phyloP scores from a whole-genome alignment of 495 filamentous ascomycete species.

The Talaromyces ruber region DNA sequence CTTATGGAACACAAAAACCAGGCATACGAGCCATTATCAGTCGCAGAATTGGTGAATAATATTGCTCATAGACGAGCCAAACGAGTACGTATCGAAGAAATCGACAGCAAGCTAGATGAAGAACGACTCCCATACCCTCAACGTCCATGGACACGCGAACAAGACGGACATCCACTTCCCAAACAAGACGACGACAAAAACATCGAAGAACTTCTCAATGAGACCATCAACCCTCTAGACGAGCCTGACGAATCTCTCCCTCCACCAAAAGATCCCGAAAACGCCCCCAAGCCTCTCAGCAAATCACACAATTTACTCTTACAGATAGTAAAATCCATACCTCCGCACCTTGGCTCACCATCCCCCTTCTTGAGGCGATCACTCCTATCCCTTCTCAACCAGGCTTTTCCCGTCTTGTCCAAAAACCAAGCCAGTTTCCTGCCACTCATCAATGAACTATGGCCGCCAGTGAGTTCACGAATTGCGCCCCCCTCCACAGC shows the following conservation, averaged over 20 bases:
- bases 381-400: constrained; percentile 64
- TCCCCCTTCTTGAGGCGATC: constrained; percentile 69
- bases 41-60: constrained; percentile 28
- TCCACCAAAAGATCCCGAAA: constrained; percentile 40
- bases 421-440: constrained; percentile 73
- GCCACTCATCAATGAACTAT: constrained; percentile 80
- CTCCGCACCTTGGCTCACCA: constrained; percentile 77
- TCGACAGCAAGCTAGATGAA: constrained; percentile 22
- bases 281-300: constrained; percentile 42
- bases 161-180: constrained; percentile 20
- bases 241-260: constrained; percentile 32
- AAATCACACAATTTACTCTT: constrained; percentile 54
- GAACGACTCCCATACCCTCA: constrained; percentile 24
- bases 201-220: constrained; percentile 21
- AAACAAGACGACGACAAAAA: constrained; percentile 18
- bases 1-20: constrained; percentile 28
- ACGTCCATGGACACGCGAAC: constrained; percentile 26
- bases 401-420: constrained; percentile 58
- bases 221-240: constrained; percentile 6
- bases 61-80: constrained; percentile 28
- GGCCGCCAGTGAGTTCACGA: constrained; percentile 66
- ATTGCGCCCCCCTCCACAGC: constrained; percentile 40
- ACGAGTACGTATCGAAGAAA: constrained; percentile 21
- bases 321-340: constrained; percentile 61
- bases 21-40: constrained; percentile 23